Conservation (phyloP, 805 yeast species). For the Deakozyma indianensis region DNA sequence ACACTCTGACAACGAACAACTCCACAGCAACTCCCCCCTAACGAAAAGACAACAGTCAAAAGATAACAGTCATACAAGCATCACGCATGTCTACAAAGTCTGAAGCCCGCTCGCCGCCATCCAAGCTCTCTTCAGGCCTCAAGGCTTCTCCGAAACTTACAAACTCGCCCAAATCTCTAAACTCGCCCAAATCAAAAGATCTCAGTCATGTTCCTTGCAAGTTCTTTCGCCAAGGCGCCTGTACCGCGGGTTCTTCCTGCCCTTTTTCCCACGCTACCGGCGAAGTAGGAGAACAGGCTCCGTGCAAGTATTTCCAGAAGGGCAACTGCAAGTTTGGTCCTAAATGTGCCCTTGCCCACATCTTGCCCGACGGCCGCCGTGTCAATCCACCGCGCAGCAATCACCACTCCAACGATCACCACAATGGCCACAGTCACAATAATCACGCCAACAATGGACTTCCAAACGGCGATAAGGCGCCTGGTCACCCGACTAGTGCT, state of each 20-base stretch:
- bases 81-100: neutral
- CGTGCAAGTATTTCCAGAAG: conserved; percentile 87
- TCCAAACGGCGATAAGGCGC: neutral
- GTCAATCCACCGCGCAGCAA: conserved; percentile 29
- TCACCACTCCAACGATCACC: conserved; percentile 2
- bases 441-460: neutral
- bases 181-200: conserved; percentile 27
- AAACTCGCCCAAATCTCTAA: conserved; percentile 4
- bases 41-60: too few species aligned
- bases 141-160: conserved; percentile 2
- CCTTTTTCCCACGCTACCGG: conserved; percentile 77
- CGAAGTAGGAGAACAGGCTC: conserved; percentile 33
- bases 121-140: conserved; percentile 7
- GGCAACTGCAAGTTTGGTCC: conserved; percentile 95
- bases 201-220: conserved; percentile 94
- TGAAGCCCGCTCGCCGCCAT: conserved; percentile 2
- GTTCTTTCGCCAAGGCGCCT: conserved; percentile 79
- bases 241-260: conserved; percentile 89
- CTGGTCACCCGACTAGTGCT: too few species aligned
- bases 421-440: neutral
- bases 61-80: too few species aligned
- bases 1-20: too few species aligned
- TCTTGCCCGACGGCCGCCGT: conserved; percentile 76
- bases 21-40: too few species aligned
- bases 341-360: conserved; percentile 89